Conservation (phyloP, 1,284 basidiomycete genomes). For the Porodaedalea pini region DNA sequence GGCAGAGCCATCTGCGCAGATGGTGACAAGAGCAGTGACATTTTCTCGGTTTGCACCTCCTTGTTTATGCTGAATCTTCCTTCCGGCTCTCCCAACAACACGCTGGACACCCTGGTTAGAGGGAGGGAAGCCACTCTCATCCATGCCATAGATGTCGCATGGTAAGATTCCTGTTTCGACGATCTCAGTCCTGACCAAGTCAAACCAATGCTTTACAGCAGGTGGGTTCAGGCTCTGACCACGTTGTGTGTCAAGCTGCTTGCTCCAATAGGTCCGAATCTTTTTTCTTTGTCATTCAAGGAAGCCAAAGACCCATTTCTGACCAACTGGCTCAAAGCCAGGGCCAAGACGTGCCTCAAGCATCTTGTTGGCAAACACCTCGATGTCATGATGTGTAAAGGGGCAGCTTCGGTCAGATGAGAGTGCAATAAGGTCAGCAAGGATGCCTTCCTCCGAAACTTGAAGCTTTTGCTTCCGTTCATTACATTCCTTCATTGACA, state of each 20-base stretch:
- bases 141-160: constrained; percentile 34
- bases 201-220: constrained; percentile 28
- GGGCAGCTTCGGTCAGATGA: constrained; percentile 27
- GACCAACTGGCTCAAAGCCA: constrained; percentile 5
- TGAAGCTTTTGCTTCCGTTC: constrained; percentile 27
- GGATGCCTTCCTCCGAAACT: constrained; percentile 24
- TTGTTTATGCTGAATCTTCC: constrained; percentile 32
- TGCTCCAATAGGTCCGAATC: constrained; percentile 29
- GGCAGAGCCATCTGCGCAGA: constrained; percentile 2
- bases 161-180: constrained; percentile 23
- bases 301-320: constrained; percentile 19
- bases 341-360: background rate
- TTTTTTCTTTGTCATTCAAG: constrained; percentile 19
- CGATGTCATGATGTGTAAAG: constrained; percentile 1
- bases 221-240: constrained; percentile 29
- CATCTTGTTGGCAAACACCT: background rate
- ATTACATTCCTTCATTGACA: constrained; percentile 22
- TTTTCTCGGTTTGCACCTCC: constrained; percentile 31
- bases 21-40: constrained; percentile 27
- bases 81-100: constrained; percentile 29
- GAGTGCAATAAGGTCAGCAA: constrained; percentile 25
- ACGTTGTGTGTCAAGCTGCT: constrained; percentile 28
- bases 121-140: constrained; percentile 33
- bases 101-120: constrained; percentile 25
- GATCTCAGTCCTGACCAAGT: constrained; percentile 24